Percentiles rank a stretch among this genome's conserved stretches.
phyloP scores from a whole-genome alignment of 1,139 yeast species.

The Pichia sp. region DNA sequence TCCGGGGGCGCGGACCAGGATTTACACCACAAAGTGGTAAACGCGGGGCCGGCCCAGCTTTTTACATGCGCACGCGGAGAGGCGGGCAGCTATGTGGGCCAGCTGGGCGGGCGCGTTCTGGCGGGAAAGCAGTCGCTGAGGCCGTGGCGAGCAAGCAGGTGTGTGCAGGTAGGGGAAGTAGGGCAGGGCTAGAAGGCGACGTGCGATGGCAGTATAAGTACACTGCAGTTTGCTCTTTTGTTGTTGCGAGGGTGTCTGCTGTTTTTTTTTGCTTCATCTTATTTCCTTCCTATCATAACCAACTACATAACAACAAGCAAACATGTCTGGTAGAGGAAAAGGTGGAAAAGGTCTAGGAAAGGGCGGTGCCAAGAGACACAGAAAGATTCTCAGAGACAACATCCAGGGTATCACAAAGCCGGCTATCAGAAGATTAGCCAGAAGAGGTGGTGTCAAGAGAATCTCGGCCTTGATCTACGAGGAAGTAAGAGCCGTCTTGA shows the following conservation, averaged over 20 bases:
- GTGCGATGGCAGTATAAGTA: neutral
- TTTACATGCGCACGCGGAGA: neutral
- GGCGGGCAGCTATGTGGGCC: neutral
- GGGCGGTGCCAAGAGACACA: slow-evolving; percentile 99
- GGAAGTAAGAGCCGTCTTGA: slow-evolving; percentile 96
- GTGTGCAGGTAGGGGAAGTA: neutral
- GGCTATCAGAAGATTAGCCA: slow-evolving; percentile 99
- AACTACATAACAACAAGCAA: slow-evolving; percentile 26
- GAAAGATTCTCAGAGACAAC: slow-evolving; percentile 99
- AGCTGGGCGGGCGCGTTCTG: neutral
- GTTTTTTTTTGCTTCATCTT: neutral
- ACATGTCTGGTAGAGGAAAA: slow-evolving; percentile 99
- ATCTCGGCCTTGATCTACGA: slow-evolving; percentile 97
- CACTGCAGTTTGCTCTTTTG: neutral
- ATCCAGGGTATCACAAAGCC: slow-evolving; percentile 99
- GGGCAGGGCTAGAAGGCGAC: neutral
- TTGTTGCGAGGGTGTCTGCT: no score
- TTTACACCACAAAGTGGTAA: slow-evolving; percentile 8
- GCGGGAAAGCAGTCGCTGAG: no score
- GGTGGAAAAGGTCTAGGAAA: slow-evolving; percentile 99
- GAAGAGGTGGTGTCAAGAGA: slow-evolving; percentile 99
- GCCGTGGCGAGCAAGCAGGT: neutral
- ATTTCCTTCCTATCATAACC: neutral
- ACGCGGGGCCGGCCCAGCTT: slow-evolving; percentile 1
- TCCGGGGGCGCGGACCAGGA: neutral